A percentile compares a stretch with the other conserved stretches of the same genome.
Conservation (phyloP, 805 yeast genomes). For the Candida jianshihensis region DNA sequence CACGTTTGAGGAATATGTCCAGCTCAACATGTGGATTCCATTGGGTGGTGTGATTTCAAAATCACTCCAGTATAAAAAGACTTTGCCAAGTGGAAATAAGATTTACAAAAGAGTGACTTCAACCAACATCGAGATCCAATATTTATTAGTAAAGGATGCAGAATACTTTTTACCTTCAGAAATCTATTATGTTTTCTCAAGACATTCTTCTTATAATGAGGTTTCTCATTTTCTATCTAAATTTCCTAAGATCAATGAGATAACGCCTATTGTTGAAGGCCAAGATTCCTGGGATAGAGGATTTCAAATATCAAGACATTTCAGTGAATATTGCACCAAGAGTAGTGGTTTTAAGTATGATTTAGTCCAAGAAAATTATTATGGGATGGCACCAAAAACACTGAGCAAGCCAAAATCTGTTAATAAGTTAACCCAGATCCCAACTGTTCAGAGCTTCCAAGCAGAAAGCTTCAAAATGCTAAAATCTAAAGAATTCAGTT, state of each 20-base stretch:
- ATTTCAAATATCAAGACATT: constrained; percentile 32
- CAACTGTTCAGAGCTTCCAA: neutral
- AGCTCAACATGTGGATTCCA: constrained; percentile 2
- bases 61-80: constrained; percentile 14
- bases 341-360: constrained; percentile 17
- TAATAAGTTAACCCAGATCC: constrained; percentile 2
- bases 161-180: constrained; percentile 28
- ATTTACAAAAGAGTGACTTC: constrained; percentile 16
- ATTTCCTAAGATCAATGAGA: constrained; percentile 31
- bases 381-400: constrained; percentile 3
- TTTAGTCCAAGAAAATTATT: constrained; percentile 1
- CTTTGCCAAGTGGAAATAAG: constrained; percentile 13
- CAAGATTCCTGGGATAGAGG: constrained; percentile 30
- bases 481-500: neutral
- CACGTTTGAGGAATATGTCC: constrained; percentile 12
- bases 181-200: constrained; percentile 33
- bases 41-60: constrained; percentile 12
- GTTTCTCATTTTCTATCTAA: constrained; percentile 26
- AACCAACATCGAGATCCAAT: constrained; percentile 6
- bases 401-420: neutral
- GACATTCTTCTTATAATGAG: constrained; percentile 43
- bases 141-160: constrained; percentile 26
- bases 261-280: constrained; percentile 37
- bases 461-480: neutral
- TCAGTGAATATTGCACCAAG: constrained; percentile 28